These are phyloP conservation scores for Penicillium sp. DNA, from an alignment of 2,329 filamentous ascomycete genomes.

Conservation along the genomic window DNA sequence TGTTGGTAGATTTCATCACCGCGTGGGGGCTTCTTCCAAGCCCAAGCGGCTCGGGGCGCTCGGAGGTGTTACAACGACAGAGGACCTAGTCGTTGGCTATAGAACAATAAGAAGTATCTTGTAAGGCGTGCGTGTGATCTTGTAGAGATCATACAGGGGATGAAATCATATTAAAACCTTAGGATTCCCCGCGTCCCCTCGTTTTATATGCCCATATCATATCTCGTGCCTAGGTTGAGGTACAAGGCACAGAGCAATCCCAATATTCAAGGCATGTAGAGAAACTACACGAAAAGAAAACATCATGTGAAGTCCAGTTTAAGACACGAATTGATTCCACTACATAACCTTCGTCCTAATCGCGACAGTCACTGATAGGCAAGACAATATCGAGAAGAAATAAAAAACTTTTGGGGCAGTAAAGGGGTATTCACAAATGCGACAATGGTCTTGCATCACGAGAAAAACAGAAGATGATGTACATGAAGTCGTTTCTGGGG, in stretches of 20 bases:
- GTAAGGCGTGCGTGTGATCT: background rate
- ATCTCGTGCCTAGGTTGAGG: background rate
- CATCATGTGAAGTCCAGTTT: background rate
- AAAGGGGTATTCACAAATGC: conserved; percentile 33
- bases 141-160: background rate
- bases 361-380: conserved; percentile 5
- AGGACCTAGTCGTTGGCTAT: no score
- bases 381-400: conserved; percentile 9
- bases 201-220: background rate
- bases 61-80: background rate
- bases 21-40: background rate
- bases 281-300: background rate
- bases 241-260: background rate
- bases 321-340: conserved; percentile 1
- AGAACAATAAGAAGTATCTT: no score
- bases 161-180: background rate
- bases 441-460: conserved; percentile 19
- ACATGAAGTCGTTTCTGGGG: conserved; percentile 26
- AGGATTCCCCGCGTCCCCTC: background rate
- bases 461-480: conserved; percentile 24
- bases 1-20: background rate
- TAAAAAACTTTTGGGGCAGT: conserved; percentile 23
- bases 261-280: background rate
- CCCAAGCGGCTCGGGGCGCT: background rate
- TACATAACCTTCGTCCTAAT: conserved; percentile 2